phyloP scores from a whole-genome alignment of 1,284 basidiomycete genomes.

The Boletellus deceptivus region DNA sequence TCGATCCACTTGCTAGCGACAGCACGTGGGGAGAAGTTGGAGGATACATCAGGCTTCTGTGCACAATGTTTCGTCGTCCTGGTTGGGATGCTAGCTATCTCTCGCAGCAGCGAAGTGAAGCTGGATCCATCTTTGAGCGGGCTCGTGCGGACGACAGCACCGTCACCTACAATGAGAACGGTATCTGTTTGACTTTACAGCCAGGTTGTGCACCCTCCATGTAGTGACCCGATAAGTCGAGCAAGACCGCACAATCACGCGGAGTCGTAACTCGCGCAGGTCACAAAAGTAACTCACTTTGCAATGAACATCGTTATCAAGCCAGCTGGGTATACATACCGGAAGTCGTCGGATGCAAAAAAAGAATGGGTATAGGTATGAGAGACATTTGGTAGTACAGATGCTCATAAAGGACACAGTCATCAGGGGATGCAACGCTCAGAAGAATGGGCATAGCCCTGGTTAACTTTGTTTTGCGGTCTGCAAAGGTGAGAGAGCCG shows the following conservation, averaged over 20 bases:
- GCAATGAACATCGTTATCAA: not conserved
- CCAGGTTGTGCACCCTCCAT: constrained; percentile 30
- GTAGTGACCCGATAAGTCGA: not conserved
- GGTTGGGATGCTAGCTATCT: constrained; percentile 39
- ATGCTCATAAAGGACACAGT: constrained; percentile 11
- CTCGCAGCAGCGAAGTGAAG: constrained; percentile 45
- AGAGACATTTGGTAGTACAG: constrained; percentile 13
- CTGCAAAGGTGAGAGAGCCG: constrained; percentile 21
- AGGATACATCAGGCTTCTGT: constrained; percentile 19
- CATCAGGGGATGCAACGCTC: not conserved
- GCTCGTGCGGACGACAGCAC: not conserved
- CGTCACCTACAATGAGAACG: constrained; percentile 44
- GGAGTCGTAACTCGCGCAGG: too few relatives aligned
- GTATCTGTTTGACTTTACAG: constrained; percentile 23
- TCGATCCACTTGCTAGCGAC: constrained; percentile 49
- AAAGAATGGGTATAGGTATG: constrained; percentile 30
- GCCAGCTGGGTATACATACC: constrained; percentile 23
- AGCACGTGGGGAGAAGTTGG: constrained; percentile 36
- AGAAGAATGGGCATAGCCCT: not conserved
- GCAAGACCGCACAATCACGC: too few relatives aligned
- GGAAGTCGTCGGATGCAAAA: constrained; percentile 3
- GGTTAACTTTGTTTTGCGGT: constrained; percentile 30
- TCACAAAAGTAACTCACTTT: not conserved
- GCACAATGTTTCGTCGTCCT: constrained; percentile 17
- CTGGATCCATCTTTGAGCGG: constrained; percentile 30